Evolutionary conservation across 495 filamentous ascomycete species (phyloP).

Genomic region (Xylaria bambusicola): DNA sequence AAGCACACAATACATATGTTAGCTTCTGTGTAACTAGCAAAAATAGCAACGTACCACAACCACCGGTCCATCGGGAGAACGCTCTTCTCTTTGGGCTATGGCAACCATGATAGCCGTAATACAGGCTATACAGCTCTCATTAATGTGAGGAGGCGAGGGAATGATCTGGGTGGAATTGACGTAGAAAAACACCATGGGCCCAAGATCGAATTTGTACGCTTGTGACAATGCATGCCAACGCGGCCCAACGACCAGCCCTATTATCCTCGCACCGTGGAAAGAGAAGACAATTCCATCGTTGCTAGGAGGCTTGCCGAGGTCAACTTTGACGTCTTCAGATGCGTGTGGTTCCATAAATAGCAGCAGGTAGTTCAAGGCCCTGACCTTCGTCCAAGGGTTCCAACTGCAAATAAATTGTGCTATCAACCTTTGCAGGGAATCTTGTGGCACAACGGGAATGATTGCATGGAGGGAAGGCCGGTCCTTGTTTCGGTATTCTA

Average conservation of each 20-base stretch:
- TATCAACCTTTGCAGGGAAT: background rate
- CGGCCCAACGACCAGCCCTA: background rate
- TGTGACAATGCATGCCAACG: background rate
- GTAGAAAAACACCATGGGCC: background rate
- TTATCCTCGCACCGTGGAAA: background rate
- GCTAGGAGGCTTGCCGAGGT: background rate
- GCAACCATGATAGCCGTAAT: conserved; percentile 3
- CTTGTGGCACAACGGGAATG: background rate
- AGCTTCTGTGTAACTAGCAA: background rate
- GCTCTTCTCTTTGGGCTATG: background rate
- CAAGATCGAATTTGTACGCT: background rate
- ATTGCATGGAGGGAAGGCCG: background rate
- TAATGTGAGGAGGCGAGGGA: background rate
- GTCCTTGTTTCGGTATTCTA: background rate
- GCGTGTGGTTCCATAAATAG: background rate
- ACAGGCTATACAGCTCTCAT: background rate
- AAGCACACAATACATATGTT: background rate
- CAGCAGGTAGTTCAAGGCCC: background rate
- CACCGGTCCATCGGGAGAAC: background rate
- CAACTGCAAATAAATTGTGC: background rate
- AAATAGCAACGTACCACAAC: background rate
- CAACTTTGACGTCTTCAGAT: background rate
- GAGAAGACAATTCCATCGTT: background rate
- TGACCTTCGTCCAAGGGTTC: background rate
- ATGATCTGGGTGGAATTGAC: background rate